Percentiles rank a stretch among this genome's conserved stretches.
phyloP scores from a whole-genome alignment of 805 yeast genomes.

The Maudiozyma bulderi region DNA sequence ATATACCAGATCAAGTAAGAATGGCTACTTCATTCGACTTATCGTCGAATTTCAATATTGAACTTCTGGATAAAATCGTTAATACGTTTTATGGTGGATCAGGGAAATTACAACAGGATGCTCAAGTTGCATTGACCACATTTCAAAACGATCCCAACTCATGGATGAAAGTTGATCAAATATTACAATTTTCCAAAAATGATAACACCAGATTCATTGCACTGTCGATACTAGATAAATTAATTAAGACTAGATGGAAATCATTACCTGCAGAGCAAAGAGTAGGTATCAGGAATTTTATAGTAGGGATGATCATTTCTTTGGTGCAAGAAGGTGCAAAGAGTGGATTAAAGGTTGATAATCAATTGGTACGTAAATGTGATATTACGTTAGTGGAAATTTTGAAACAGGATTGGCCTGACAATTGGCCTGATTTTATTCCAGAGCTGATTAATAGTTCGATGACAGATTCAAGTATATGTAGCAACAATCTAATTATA shows the following conservation, averaged over 20 bases:
- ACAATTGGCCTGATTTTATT: conserved; percentile 90
- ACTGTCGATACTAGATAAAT: conserved; percentile 73
- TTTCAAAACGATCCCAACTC: conserved; percentile 89
- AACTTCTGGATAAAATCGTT: conserved; percentile 70
- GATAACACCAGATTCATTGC: conserved; percentile 89
- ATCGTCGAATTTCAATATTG: conserved; percentile 52
- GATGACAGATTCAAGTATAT: conserved; percentile 74
- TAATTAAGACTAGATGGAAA: conserved; percentile 87
- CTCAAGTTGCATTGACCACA: conserved; percentile 60
- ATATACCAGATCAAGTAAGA: background rate
- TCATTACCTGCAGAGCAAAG: conserved; percentile 78
- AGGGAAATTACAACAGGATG: conserved; percentile 53
- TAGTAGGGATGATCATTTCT: conserved; percentile 84
- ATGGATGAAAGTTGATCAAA: conserved; percentile 86
- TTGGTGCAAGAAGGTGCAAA: conserved; percentile 65
- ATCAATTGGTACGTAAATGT: conserved; percentile 78
- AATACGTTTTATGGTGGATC: conserved; percentile 70
- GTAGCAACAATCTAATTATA: conserved; percentile 93
- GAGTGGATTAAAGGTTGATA: conserved; percentile 44
- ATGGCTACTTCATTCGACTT: conserved; percentile 44
- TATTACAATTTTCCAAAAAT: conserved; percentile 62
- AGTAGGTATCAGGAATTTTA: conserved; percentile 81
- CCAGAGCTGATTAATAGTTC: conserved; percentile 83
- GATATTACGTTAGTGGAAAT: conserved; percentile 88
- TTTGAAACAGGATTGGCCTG: conserved; percentile 96